These are phyloP conservation scores for Neonectria hederae DNA, from an alignment of 2,329 filamentous ascomycete genomes.

Conservation along the genomic window DNA sequence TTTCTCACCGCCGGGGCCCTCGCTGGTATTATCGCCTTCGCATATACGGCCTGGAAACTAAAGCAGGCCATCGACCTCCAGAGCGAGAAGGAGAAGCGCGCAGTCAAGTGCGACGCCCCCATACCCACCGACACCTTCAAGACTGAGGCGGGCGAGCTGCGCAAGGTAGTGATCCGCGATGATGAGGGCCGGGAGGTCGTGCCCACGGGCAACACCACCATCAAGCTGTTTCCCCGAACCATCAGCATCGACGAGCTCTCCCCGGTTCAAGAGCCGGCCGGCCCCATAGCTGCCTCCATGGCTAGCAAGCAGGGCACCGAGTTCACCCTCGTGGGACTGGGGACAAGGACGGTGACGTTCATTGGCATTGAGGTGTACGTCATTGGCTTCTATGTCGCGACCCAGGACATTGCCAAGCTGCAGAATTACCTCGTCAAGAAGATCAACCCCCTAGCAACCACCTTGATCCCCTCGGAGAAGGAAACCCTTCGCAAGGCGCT, in stretches of 20 bases:
- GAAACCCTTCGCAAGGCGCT: slow-evolving; percentile 74
- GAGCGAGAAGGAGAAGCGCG: slow-evolving; percentile 49
- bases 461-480: slow-evolving; percentile 84
- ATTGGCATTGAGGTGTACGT: slow-evolving; percentile 93
- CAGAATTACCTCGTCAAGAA: slow-evolving; percentile 80
- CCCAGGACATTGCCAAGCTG: slow-evolving; percentile 80
- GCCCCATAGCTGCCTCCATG: slow-evolving; percentile 51
- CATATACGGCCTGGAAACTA: slow-evolving; percentile 63
- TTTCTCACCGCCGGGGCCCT: slow-evolving; percentile 62
- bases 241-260: slow-evolving; percentile 66
- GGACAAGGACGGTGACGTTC: slow-evolving; percentile 90
- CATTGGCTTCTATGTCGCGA: slow-evolving; percentile 90
- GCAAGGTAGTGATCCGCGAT: slow-evolving; percentile 70
- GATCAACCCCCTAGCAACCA: slow-evolving; percentile 81
- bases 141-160: slow-evolving; percentile 59
- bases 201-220: slow-evolving; percentile 81
- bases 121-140: slow-evolving; percentile 58
- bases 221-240: slow-evolving; percentile 80
- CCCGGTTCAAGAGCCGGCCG: slow-evolving; percentile 34
- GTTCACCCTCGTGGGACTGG: slow-evolving; percentile 89
- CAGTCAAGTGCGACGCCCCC: slow-evolving; percentile 53
- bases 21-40: slow-evolving; percentile 59
- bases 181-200: slow-evolving; percentile 79
- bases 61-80: slow-evolving; percentile 52
- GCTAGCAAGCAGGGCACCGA: slow-evolving; percentile 63